These are phyloP conservation scores for Selaginella moellendorffii DNA, from an alignment of 75 land plant genomes.

Conservation along the genomic window DNA sequence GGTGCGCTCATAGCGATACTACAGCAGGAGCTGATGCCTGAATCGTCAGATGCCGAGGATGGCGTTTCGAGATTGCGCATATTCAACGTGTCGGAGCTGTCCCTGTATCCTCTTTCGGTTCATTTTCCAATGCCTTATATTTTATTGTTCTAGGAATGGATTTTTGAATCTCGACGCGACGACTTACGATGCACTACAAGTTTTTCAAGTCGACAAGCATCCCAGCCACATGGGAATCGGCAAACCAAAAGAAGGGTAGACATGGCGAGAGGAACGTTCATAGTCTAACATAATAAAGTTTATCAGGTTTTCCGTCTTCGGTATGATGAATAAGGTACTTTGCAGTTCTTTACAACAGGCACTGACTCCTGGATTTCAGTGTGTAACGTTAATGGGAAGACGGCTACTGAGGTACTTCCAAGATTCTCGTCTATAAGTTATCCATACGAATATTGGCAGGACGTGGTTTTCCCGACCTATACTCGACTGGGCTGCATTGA, in stretches of 20 bases:
- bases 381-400: conserved; percentile 85
- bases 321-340: conserved; percentile 82
- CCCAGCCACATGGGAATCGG: conserved; percentile 99
- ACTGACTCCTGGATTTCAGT: conserved; percentile 33
- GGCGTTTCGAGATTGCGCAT: conserved; percentile 44
- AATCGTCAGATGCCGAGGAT: conserved; percentile 28
- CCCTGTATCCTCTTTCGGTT: conserved; percentile 47
- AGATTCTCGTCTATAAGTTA: no score
- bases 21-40: conserved; percentile 82
- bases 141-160: conserved; percentile 76
- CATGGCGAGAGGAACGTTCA: neutral
- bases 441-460: no score
- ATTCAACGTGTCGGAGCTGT: conserved; percentile 53
- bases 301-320: conserved; percentile 89
- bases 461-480: conserved; percentile 91
- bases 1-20: conserved; percentile 87
- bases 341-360: neutral
- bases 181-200: conserved; percentile 75
- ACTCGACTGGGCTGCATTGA: conserved; percentile 59
- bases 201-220: conserved; percentile 89
- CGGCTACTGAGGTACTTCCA: conserved; percentile 57
- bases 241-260: conserved; percentile 93
- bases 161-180: conserved; percentile 71
- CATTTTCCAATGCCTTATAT: conserved; percentile 5
- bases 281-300: neutral